A percentile compares a stretch with the other conserved stretches of the same genome.
Conservation (phyloP, 2,329 filamentous ascomycete genomes). For the Penicillium decumbens region DNA sequence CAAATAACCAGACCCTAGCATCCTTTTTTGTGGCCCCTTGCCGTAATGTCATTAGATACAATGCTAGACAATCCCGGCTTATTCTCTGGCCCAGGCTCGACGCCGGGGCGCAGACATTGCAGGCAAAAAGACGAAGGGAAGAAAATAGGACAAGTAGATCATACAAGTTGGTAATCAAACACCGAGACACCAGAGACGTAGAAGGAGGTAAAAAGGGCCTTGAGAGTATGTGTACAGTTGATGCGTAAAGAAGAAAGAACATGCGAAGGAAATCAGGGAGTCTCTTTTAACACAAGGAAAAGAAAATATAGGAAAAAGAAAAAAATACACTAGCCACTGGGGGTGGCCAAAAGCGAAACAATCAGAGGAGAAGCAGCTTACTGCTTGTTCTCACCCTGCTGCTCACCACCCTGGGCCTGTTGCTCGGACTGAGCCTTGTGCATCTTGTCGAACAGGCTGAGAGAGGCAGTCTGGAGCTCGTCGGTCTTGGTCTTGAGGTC, state of each 20-base stretch:
- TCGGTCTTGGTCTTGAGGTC: slow-evolving; percentile 99
- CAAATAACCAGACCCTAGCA: slow-evolving; percentile 28
- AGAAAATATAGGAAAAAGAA: slow-evolving; percentile 22
- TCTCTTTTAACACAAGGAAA: slow-evolving; percentile 22
- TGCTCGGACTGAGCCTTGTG: slow-evolving; percentile 84
- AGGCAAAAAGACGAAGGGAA: slow-evolving; percentile 23
- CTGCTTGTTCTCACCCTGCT: slow-evolving; percentile 63
- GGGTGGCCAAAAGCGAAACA: slow-evolving; percentile 18
- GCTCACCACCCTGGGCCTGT: slow-evolving; percentile 45
- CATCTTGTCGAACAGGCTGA: slow-evolving; percentile 99
- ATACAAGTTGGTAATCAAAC: slow-evolving; percentile 29
- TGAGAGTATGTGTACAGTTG: slow-evolving; percentile 38
- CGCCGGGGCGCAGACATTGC: slow-evolving; percentile 20
- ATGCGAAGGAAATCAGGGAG: slow-evolving; percentile 21
- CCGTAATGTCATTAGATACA: slow-evolving; percentile 42
- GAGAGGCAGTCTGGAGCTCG: slow-evolving; percentile 88
- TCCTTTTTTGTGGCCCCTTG: slow-evolving; percentile 35
- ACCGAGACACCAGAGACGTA: slow-evolving; percentile 35
- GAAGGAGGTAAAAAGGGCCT: slow-evolving; percentile 21
- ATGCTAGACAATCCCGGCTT: slow-evolving; percentile 32
- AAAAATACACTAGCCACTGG: slow-evolving; percentile 26
- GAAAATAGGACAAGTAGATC: slow-evolving; percentile 19
- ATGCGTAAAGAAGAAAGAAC: slow-evolving; percentile 26
- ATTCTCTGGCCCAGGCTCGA: slow-evolving; percentile 16
- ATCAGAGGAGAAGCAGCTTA: slow-evolving; percentile 37